Base-by-base conservation (phyloP, 176 grass and related monocot genomes). In the Phragmites australis region DNA sequence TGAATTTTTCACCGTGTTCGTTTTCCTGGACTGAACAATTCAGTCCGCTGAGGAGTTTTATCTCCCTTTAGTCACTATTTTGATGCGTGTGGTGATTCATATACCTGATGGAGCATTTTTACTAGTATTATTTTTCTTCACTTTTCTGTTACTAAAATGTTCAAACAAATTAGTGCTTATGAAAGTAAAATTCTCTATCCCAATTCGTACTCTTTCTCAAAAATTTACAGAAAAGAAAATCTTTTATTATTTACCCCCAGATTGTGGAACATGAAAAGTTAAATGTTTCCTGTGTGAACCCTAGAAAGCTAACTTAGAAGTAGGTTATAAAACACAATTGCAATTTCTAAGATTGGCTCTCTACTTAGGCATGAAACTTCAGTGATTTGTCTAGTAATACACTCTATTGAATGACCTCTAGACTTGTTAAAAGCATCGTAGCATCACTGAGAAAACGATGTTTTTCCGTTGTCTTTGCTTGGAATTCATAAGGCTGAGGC, bases 121-220 rank as follows among this genome's bases (percentile, higher is more conserved):
- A 43, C 32, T 21, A 43, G 19, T 60, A 39, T 15, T 11, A 42
- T 79, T n/a, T 22, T 83, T n/a, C 30, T 83, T 83, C 30, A 78
- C 39, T 26, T 51, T 50, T 17, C 8, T 1, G 30, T 44, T 43
- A 18, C 30, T 45, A 40, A 65, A 81, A 41, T 74, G 29, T 16
- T 74, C 5, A 12, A 57, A 19, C 16, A 46, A 67, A 30, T n/a
- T 5, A 17, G 41, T 47, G 1, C 77, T 72, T 56, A 16, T 81
- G 6, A 48, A 62, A 68, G 29, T 39, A 25, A 40, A 41, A 46
- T 32, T 58, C 6, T 56, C 10, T 25, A 11, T 31, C 15, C 6
- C 12, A 18, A 18, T 41, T 10, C 19, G 5, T 5, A 37, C 34
- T 26, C 7, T 45, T 73, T 17, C 18, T 42, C 1, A 68, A 78